Evolutionary conservation across 306 rosid species (phyloP), one percentile per base, ranked within the genome.

Genomic region (Corylus avellana): DNA sequence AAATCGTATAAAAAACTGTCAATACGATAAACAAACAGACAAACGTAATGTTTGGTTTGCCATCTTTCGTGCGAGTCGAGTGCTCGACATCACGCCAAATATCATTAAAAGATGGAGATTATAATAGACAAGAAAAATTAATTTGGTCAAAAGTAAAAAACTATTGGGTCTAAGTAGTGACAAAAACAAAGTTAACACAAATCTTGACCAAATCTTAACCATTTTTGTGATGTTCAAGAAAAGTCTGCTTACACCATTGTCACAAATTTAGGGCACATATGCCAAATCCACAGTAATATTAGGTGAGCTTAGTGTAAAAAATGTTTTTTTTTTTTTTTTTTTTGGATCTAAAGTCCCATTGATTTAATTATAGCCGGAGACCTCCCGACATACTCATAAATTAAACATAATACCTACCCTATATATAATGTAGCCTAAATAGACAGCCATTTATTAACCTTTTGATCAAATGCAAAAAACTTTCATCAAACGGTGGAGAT

Each of bases 181-280:
- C 62, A 56, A 18, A 18, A 18, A 56, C 25, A 56, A n/a, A 55
- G 61, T n/a, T 17, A 42, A 18, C 62, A 18, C 62, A 8, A 0
- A 20, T 56, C 25, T n/a, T 17, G 62, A 18, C 27, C 10, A 56
- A 56, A 18, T 6, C 7, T 39, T 5, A 39, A 39, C 8, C n/a
- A 47, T 61, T 46, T 39, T 32, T 54, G 47, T 58, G 73, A 49
- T 5, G 53, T 50, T 76, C 66, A 6, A 64, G 12, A 35, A 35
- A 64, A 37, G n/a, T 20, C 55, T 18, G 35, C 39, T 17, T 29
- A 11, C 6, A 47, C 7, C 29, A 35, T 9, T 56, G 76, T 48
- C 67, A 80, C 35, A 27, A 8, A 46, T 64, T 75, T 20, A 35
- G 84, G 84, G 27, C 53, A 48, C 80, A 75, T 39, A 9, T 29